Percentiles rank a stretch among this genome's conserved stretches.
These are phyloP conservation scores for Akanthomyces muscarius DNA, from an alignment of 2,329 filamentous ascomycete genomes.

Conservation along the genomic window DNA sequence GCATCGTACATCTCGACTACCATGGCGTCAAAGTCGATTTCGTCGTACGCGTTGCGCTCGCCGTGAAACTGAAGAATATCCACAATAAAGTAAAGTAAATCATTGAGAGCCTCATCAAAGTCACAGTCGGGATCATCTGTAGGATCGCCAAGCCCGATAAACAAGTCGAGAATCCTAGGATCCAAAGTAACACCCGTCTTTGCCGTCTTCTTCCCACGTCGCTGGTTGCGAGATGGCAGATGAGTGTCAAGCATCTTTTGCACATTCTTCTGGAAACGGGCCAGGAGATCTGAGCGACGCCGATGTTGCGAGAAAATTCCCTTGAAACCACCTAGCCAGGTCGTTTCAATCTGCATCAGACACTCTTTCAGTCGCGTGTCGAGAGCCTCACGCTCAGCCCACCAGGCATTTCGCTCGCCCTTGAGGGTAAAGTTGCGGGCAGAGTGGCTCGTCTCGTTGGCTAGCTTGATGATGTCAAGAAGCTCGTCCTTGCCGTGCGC, in stretches of 20 bases:
- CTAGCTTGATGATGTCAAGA: constrained; percentile 72
- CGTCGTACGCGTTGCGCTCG: constrained; percentile 93
- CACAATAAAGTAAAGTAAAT: constrained; percentile 92
- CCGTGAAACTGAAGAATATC: constrained; percentile 96
- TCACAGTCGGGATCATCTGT: constrained; percentile 62
- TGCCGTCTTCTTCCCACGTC: constrained; percentile 49
- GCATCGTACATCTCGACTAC: constrained; percentile 84
- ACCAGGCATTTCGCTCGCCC: constrained; percentile 80
- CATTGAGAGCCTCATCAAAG: constrained; percentile 83
- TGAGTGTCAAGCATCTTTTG: constrained; percentile 76
- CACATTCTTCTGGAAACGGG: constrained; percentile 73
- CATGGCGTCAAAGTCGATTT: constrained; percentile 93
- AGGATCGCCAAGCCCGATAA: constrained; percentile 77
- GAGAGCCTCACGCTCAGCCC: constrained; percentile 76
- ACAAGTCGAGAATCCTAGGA: constrained; percentile 72
- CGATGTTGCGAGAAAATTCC: constrained; percentile 82
- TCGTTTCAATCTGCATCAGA: constrained; percentile 79
- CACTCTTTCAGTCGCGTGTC: constrained; percentile 75
- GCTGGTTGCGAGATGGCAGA: constrained; percentile 73
- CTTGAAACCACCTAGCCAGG: constrained; percentile 93
- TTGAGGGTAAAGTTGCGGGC: constrained; percentile 67
- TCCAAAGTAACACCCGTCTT: constrained; percentile 47
- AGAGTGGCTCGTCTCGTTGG: constrained; percentile 78
- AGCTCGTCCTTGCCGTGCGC: constrained; percentile 75
- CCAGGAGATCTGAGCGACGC: constrained; percentile 59